Conservation (phyloP, 2,329 filamentous ascomycete species). For the Colletotrichum costaricense region DNA sequence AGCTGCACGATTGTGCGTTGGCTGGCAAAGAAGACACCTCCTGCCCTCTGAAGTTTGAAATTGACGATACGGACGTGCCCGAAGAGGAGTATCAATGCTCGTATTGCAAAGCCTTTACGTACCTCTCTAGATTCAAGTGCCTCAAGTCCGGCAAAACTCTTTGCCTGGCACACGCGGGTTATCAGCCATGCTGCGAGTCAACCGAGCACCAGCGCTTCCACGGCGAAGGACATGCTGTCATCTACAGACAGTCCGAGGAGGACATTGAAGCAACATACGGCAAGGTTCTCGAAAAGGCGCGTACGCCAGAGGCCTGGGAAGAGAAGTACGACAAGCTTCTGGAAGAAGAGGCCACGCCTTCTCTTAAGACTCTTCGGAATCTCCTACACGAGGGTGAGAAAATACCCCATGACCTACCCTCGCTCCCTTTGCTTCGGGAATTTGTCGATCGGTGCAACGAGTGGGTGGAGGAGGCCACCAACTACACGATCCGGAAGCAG, state of each 20-base stretch:
- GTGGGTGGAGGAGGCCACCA: conserved; percentile 97
- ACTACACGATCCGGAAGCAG: conserved; percentile 96
- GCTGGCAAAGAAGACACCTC: conserved; percentile 58
- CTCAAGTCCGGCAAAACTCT: conserved; percentile 82
- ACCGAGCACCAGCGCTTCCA: conserved; percentile 74
- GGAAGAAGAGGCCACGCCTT: conserved; percentile 84
- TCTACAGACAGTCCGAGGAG: conserved; percentile 81
- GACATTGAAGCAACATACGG: conserved; percentile 73
- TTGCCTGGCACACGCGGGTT: conserved; percentile 85
- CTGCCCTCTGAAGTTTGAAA: conserved; percentile 71
- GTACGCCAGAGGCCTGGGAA: conserved; percentile 87
- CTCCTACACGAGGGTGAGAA: conserved; percentile 94
- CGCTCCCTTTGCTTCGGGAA: conserved; percentile 81
- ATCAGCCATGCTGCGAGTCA: conserved; percentile 81
- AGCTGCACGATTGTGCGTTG: conserved; percentile 66
- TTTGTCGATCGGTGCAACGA: conserved; percentile 98
- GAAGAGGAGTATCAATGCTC: conserved; percentile 95
- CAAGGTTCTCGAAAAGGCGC: conserved; percentile 88
- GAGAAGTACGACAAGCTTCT: conserved; percentile 88
- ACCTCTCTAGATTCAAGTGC: conserved; percentile 91
- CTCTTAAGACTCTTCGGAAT: conserved; percentile 85
- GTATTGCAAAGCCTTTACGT: conserved; percentile 93
- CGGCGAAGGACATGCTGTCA: conserved; percentile 78
- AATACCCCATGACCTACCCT: conserved; percentile 89
- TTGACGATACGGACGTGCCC: conserved; percentile 79